A percentile compares a stretch with the other conserved stretches of the same genome.
These are phyloP conservation scores for Termitomyces sp. DNA, from an alignment of 768 basidiomycete species.

Conservation along the genomic window DNA sequence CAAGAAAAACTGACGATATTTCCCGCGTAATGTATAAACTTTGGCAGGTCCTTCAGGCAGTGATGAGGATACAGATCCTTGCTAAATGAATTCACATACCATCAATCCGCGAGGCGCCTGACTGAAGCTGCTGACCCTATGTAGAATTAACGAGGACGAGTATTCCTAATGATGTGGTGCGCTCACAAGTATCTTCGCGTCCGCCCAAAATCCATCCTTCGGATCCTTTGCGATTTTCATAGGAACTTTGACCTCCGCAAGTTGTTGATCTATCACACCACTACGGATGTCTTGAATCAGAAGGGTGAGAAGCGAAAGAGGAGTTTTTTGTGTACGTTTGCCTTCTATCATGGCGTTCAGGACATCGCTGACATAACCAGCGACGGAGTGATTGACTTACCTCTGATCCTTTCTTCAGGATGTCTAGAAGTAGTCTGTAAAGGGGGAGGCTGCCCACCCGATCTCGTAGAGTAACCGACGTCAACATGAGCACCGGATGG, in stretches of 20 bases:
- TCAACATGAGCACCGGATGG: not conserved
- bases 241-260: constrained; percentile 65
- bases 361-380: not conserved
- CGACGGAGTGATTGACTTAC: not conserved
- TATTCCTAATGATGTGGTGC: too few relatives aligned
- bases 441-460: not conserved
- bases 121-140: constrained; percentile 50
- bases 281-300: constrained; percentile 61
- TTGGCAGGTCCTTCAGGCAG: constrained; percentile 52
- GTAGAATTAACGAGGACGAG: not conserved
- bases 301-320: constrained; percentile 55
- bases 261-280: constrained; percentile 46
- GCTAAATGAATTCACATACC: constrained; percentile 32
- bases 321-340: constrained; percentile 13
- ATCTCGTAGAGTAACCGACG: not conserved
- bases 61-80: constrained; percentile 2
- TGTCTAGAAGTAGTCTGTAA: not conserved
- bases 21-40: constrained; percentile 61
- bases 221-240: constrained; percentile 41
- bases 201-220: constrained; percentile 65
- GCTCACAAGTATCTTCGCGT: constrained; percentile 57
- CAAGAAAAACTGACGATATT: constrained; percentile 65
- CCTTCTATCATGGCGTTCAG: constrained; percentile 1
- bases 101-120: constrained; percentile 62
- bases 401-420: constrained; percentile 5